Evolutionary conservation across 2,329 filamentous ascomycete genomes (phyloP).

Genomic region (Chrysoporthe cubensis): DNA sequence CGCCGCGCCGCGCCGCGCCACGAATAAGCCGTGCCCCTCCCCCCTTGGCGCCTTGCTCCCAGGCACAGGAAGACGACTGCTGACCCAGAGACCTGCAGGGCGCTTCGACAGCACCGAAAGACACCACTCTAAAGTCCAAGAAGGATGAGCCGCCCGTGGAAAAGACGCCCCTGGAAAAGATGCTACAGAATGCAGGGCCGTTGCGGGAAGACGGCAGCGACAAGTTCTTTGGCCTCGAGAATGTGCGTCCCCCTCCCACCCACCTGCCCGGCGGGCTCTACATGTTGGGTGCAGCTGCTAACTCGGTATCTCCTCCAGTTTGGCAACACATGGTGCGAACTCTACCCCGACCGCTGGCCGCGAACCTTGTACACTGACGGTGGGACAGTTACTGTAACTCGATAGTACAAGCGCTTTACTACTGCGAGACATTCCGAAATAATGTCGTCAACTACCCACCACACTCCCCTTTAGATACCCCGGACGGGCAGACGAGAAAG

Average conservation of each 20-base stretch:
- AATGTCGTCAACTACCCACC: constrained; percentile 90
- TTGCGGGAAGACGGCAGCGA: constrained; percentile 87
- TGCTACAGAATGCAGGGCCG: constrained; percentile 80
- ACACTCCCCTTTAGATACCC: constrained; percentile 69
- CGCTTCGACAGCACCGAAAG: constrained; percentile 48
- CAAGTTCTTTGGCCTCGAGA: constrained; percentile 98
- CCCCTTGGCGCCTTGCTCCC: constrained; percentile 15
- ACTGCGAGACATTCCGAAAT: constrained; percentile 91
- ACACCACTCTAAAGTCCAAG: constrained; percentile 48
- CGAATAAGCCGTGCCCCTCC: neutral
- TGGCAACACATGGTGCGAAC: constrained; percentile 88
- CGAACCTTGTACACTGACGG: constrained; percentile 29
- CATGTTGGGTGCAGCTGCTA: constrained; percentile 9
- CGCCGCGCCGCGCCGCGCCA: constrained; percentile 14
- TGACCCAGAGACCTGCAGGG: constrained; percentile 40
- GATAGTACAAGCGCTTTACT: constrained; percentile 95
- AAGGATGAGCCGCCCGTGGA: constrained; percentile 63
- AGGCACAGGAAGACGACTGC: constrained; percentile 22
- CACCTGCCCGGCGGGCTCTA: constrained; percentile 24
- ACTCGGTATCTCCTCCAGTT: constrained; percentile 61
- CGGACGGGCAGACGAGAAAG: constrained; percentile 61
- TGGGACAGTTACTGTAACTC: constrained; percentile 89
- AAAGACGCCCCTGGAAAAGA: constrained; percentile 68
- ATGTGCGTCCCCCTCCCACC: constrained; percentile 64
- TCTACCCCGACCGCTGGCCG: constrained; percentile 17